phyloP scores from a whole-genome alignment of 768 basidiomycete genomes.

The Dioszegia hungarica region DNA sequence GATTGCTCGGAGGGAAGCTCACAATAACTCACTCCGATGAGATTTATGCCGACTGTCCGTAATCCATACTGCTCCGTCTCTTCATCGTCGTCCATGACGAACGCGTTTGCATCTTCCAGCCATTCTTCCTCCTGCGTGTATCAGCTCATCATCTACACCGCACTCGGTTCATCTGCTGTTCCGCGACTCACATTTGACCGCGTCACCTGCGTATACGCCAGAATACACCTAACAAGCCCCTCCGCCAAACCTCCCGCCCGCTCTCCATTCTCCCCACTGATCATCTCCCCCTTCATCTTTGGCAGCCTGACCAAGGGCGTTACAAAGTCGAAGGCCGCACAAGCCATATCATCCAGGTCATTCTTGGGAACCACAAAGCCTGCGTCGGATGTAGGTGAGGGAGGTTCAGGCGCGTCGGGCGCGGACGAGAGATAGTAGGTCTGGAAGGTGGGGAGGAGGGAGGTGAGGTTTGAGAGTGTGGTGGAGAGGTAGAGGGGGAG shows the following conservation, averaged over 20 bases:
- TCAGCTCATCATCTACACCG: no score
- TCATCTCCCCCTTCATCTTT: constrained; percentile 64
- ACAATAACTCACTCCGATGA: constrained; percentile 60
- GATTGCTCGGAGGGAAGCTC: not conserved
- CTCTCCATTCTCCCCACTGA: constrained; percentile 39
- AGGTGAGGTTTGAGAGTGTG: constrained; percentile 53
- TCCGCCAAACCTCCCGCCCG: constrained; percentile 20
- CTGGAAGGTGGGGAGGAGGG: constrained; percentile 55
- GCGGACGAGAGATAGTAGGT: constrained; percentile 47
- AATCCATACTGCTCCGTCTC: constrained; percentile 76
- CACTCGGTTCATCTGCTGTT: not conserved
- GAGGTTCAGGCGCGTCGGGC: constrained; percentile 53
- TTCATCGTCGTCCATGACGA: constrained; percentile 92
- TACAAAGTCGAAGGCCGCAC: constrained; percentile 75
- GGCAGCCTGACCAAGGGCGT: constrained; percentile 60
- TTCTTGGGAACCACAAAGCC: constrained; percentile 58
- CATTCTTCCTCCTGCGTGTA: constrained; percentile 89
- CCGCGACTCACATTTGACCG: constrained; percentile 67
- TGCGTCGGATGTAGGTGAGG: constrained; percentile 51
- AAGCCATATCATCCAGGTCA: constrained; percentile 64
- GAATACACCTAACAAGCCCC: constrained; percentile 49
- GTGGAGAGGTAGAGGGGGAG: constrained; percentile 42
- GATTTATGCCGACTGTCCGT: constrained; percentile 76
- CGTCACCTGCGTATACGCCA: constrained; percentile 80
- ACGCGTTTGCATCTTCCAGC: constrained; percentile 82